Evolutionary conservation across 768 basidiomycete species (phyloP).

Genomic region (Leccinum subtestaceum): DNA sequence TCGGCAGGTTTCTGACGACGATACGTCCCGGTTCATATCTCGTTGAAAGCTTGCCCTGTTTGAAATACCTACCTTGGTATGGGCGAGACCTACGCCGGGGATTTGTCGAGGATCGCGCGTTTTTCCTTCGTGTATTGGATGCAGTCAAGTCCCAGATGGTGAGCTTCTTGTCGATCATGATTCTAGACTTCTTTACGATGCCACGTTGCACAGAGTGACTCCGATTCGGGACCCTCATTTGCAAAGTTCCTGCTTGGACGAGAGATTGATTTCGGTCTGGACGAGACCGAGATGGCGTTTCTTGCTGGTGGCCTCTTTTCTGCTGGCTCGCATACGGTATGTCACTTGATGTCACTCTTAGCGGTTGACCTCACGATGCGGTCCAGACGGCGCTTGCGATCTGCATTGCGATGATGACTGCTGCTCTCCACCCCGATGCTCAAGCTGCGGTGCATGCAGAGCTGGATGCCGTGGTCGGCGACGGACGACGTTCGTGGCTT

Average conservation of each 20-base stretch:
- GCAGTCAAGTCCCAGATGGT: conserved; percentile 44
- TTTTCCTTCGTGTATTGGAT: conserved; percentile 47
- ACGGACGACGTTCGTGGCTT: conserved; percentile 16
- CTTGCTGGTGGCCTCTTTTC: conserved; percentile 58
- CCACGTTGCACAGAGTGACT: conserved; percentile 11
- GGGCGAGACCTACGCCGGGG: conserved; percentile 49
- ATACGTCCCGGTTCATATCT: conserved; percentile 32
- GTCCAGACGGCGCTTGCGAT: conserved; percentile 46
- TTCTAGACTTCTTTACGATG: not conserved
- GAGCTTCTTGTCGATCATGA: not conserved
- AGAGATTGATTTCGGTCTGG: conserved; percentile 46
- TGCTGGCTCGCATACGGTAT: conserved; percentile 51
- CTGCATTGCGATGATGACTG: conserved; percentile 45
- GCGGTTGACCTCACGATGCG: not conserved
- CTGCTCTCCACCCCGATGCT: conserved; percentile 47
- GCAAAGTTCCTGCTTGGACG: conserved; percentile 51
- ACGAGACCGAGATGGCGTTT: conserved; percentile 53
- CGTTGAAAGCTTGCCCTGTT: conserved; percentile 33
- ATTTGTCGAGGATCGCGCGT: conserved; percentile 45
- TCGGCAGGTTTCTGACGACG: conserved; percentile 19
- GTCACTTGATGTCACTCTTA: not conserved
- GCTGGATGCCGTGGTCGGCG: conserved; percentile 47
- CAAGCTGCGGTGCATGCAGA: conserved; percentile 51
- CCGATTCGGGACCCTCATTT: conserved; percentile 41
- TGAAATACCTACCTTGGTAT: conserved; percentile 56